These are phyloP conservation scores for Cercophora samala DNA, from an alignment of 495 filamentous ascomycete species.

Conservation along the genomic window DNA sequence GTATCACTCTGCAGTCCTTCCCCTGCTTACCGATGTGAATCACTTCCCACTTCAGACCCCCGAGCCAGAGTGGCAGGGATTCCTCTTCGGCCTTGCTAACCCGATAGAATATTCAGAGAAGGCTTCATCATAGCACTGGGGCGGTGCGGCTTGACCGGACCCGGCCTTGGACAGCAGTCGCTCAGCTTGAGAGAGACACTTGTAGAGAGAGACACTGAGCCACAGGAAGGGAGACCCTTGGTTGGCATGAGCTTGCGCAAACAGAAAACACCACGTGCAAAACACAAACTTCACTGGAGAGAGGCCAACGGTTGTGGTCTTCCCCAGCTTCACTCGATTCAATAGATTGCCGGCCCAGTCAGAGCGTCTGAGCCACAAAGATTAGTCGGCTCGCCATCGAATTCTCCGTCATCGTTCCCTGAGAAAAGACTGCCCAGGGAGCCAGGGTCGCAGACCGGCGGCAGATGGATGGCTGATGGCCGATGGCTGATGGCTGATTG, in stretches of 20 bases:
- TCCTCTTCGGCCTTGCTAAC: background rate
- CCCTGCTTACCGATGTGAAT: background rate
- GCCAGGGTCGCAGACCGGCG: conserved; percentile 2
- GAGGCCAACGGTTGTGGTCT: conserved; percentile 1
- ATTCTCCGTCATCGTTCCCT: background rate
- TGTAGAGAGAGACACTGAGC: background rate
- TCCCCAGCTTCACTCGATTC: background rate
- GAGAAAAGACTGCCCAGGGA: background rate
- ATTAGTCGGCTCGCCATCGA: background rate
- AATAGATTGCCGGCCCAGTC: background rate
- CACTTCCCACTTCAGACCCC: background rate
- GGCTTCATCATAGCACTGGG: background rate
- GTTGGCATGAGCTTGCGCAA: background rate
- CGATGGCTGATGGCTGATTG: too few species aligned
- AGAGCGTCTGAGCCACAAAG: background rate
- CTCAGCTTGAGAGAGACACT: background rate
- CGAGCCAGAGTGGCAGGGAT: background rate
- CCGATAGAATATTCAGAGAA: background rate
- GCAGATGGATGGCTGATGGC: too few species aligned
- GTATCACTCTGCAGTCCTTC: background rate
- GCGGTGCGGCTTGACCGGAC: background rate
- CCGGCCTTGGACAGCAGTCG: background rate
- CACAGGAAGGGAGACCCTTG: conserved; percentile 7
- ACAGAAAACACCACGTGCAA: background rate
- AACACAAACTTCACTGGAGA: background rate